Evolutionary conservation across 495 filamentous ascomycete genomes (phyloP), one percentile per base, ranked within the genome.

Genomic region (Hypoxylon rickii): DNA sequence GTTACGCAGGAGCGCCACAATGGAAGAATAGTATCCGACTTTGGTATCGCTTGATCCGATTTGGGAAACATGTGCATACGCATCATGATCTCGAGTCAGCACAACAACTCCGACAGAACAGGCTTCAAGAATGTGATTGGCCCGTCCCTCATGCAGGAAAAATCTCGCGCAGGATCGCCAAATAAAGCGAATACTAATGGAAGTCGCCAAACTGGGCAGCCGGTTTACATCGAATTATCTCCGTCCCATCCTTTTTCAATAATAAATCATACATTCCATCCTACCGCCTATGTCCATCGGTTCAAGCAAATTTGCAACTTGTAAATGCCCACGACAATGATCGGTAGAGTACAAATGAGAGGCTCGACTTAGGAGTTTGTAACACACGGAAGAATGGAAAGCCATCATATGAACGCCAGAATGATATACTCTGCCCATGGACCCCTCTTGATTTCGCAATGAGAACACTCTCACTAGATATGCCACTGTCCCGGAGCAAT

Each of bases 161-260:
- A 42, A 57, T 53, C 52, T 34, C 20, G 34, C 31, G 24, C 18
- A 41, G 38, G 29, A 45, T 47, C 36, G 11, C 18, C 42, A 41
- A 37, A 11, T 36, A 7, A n/a, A n/a, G 39, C 39, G 26, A 22
- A 41, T 21, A 34, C 20, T 42, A 48, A 49, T 37, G 33, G 48
- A 44, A 59, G 15, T 19, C 44, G 34, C 42, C 47, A 32, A 43
- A 48, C 20, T 44, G 20, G 31, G 24, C 43, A 47, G 36, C 37
- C 37, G 34, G 38, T 60, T 62, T 42, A 63, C 33, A 63, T 57
- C 18, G 48, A 57, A 49, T 57, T 57, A 63, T 49, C 38, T 49
- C 38, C 59, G 29, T 53, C 47, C 52, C 4, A 29, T 4, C 24
- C 19, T 48, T 43, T 42, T 34, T 33, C 42, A 15, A 29, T 26